Conservation (phyloP, 129 eudicot genomes). For the Saposhnikovia divaricata region DNA sequence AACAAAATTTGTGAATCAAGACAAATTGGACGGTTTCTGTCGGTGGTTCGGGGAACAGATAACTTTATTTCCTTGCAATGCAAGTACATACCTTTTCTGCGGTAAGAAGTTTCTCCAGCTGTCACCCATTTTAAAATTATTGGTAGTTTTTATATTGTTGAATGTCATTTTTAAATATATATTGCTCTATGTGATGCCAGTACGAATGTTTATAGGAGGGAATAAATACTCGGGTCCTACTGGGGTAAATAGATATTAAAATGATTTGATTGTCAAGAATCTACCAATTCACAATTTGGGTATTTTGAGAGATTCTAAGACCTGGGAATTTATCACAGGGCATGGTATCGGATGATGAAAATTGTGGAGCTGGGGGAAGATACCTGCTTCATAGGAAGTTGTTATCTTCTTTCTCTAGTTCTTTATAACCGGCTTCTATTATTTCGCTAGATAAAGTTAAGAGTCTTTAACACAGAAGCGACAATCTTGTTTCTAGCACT, state of each 20-base stretch:
- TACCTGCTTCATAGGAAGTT: not conserved
- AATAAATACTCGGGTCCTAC: not conserved
- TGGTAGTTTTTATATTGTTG: not conserved
- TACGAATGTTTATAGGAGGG: not conserved
- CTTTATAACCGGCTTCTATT: not conserved
- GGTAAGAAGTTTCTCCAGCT: constrained; percentile 33
- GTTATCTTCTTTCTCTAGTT: not conserved
- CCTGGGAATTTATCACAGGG: not conserved
- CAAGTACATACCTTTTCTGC: constrained; percentile 37
- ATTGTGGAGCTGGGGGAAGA: not conserved
- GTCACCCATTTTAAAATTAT: not conserved
- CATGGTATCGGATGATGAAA: not conserved
- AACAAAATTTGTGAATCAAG: constrained; percentile 38
- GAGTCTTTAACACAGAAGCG: not conserved
- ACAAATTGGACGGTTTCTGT: constrained; percentile 24
- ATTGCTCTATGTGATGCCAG: not conserved
- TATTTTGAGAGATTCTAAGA: not conserved
- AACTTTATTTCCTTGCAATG: constrained; percentile 35
- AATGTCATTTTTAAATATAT: not conserved
- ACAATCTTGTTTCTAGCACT: not conserved
- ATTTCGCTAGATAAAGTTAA: not conserved
- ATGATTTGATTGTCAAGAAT: too few relatives aligned
- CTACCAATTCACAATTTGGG: not conserved
- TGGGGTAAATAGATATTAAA: too few relatives aligned
- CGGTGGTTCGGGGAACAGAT: constrained; percentile 36